Evolutionary conservation across 2,329 filamentous ascomycete genomes (phyloP).

Genomic region (Botryotinia calthae): DNA sequence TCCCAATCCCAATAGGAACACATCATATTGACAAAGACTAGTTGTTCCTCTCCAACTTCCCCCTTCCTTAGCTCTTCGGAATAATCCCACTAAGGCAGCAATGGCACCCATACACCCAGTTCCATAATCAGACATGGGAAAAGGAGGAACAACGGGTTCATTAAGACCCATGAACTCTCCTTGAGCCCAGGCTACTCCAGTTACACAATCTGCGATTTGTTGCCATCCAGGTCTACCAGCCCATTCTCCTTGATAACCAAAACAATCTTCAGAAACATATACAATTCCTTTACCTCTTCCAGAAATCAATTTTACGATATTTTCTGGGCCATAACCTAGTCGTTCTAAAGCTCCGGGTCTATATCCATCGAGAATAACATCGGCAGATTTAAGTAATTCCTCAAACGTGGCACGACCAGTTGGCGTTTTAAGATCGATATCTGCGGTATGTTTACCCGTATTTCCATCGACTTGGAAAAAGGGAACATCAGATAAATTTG

Average conservation of each 20-base stretch:
- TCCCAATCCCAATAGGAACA: constrained; percentile 61
- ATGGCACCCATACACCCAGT: constrained; percentile 71
- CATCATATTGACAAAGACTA: constrained; percentile 66
- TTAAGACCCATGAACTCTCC: constrained; percentile 59
- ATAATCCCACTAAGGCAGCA: constrained; percentile 62
- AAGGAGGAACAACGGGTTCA: constrained; percentile 65
- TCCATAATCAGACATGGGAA: constrained; percentile 64
- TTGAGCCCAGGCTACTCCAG: constrained; percentile 43
- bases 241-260: constrained; percentile 65
- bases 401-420: constrained; percentile 57
- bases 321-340: constrained; percentile 60
- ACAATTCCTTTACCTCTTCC: constrained; percentile 60
- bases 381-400: constrained; percentile 56
- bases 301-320: constrained; percentile 51
- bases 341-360: constrained; percentile 62
- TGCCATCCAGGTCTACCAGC: constrained; percentile 65
- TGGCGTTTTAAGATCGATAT: constrained; percentile 58
- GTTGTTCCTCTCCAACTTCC: constrained; percentile 65
- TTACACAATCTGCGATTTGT: constrained; percentile 59
- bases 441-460: constrained; percentile 65
- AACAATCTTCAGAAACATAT: constrained; percentile 70
- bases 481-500: constrained; percentile 65
- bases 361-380: constrained; percentile 68
- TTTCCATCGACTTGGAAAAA: constrained; percentile 73
- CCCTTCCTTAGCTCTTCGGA: constrained; percentile 58